Base-by-base conservation (phyloP, 2,329 filamentous ascomycete species). In the Apiospora koreana region DNA sequence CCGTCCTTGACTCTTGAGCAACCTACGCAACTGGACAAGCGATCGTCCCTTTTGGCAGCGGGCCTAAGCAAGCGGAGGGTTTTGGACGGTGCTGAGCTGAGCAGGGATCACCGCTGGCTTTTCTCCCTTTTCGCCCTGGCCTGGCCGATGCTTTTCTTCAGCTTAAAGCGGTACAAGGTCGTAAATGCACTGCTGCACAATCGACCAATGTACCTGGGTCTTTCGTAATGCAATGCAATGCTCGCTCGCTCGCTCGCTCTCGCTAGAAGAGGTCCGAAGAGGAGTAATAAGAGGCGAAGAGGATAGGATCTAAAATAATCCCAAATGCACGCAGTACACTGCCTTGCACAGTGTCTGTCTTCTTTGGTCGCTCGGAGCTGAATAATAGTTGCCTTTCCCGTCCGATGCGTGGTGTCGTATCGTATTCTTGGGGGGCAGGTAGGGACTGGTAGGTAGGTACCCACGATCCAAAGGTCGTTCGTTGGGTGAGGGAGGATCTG, bases 91-190 rank as follows among this genome's bases (percentile, higher is more conserved):
- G 54, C 54, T 23, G 54, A 35, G 54, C 54, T 38, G 54, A 62
- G 54, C 54, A 62, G 54, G 54, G 54, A 62, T 62, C 18, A 38
- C 35, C 54, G 54, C 21, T 62, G 54, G 54, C 54, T 62, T 62
- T 38, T 62, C 31, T 18, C 54, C 31, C 31, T 62, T n/a, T 62
- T 62, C 28, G 54, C 31, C 54, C 54, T 38, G 54, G 50, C 50
- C 50, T 31, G 50, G 54, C 54, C 54, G 54, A n/a, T 62, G 54
- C 54, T 62, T 62, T 62, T 62, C 54, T 62, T 62, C 54, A 62
- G 54, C 54, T 62, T 62, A 62, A 62, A 62, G 54, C 54, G 54
- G 54, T 62, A 62, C 54, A 62, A 38, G 54, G 31, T n/a, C 54
- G 54, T 62, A 62, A 38, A 58, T 31, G 14, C 48, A 58, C 25